Conservation (phyloP, 1,284 basidiomycete genomes). For the Puccinia hordei region DNA sequence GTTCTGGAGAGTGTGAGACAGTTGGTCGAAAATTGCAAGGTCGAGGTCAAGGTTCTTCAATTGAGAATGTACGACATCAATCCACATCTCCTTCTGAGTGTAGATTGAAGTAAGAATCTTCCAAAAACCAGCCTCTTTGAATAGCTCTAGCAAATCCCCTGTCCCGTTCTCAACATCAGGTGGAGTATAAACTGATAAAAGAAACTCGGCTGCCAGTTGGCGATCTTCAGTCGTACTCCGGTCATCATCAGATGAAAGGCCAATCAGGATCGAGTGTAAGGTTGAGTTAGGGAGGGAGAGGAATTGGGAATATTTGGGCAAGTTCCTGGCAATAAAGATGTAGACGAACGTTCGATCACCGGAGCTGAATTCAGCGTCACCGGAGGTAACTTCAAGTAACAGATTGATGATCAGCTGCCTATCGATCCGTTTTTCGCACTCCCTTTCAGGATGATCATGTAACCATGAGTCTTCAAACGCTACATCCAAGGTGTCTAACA, state of each 20-base stretch:
- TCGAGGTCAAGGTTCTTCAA: slow-evolving; percentile 73
- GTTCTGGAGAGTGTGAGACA: slow-evolving; percentile 61
- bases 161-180: slow-evolving; percentile 31
- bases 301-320: slow-evolving; percentile 94
- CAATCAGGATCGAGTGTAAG: slow-evolving; percentile 74
- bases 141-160: slow-evolving; percentile 68
- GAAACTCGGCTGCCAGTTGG: slow-evolving; percentile 89
- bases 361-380: slow-evolving; percentile 29
- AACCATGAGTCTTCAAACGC: slow-evolving; percentile 92
- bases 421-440: slow-evolving; percentile 57
- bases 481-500: slow-evolving; percentile 88
- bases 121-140: slow-evolving; percentile 83
- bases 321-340: slow-evolving; percentile 94
- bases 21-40: slow-evolving; percentile 67
- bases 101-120: slow-evolving; percentile 82
- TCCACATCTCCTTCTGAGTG: slow-evolving; percentile 75
- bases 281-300: slow-evolving; percentile 71
- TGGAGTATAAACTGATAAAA: slow-evolving; percentile 88
- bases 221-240: slow-evolving; percentile 76
- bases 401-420: slow-evolving; percentile 83
- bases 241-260: slow-evolving; percentile 71
- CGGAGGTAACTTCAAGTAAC: slow-evolving; percentile 74
- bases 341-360: slow-evolving; percentile 78
- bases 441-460: slow-evolving; percentile 64
- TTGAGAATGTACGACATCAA: slow-evolving; percentile 71